Evolutionary conservation across 257 asterid genomes (phyloP).

Genomic region (Ophiorrhiza pumila): DNA sequence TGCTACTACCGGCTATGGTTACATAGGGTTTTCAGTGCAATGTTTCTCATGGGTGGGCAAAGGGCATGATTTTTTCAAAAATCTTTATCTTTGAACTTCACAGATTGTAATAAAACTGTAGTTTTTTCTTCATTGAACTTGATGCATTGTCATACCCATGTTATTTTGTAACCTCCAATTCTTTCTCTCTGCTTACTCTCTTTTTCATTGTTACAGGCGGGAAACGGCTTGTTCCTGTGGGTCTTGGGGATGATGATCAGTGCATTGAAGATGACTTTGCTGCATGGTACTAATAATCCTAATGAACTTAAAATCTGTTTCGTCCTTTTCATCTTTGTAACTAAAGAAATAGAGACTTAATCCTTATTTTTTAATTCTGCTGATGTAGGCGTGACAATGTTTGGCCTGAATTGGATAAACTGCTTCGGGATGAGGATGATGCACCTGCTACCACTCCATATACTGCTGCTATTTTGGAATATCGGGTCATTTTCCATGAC

Average conservation of each 20-base stretch:
- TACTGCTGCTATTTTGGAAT: constrained; percentile 89
- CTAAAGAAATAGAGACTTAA: background rate
- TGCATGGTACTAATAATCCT: constrained; percentile 54
- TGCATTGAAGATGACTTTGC: constrained; percentile 98
- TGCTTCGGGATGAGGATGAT: constrained; percentile 66
- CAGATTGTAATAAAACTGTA: background rate
- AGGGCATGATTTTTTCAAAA: background rate
- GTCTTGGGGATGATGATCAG: constrained; percentile 99
- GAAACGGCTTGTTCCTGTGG: constrained; percentile 69
- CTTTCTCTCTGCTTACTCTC: constrained; percentile 20
- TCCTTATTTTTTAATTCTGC: constrained; percentile 1
- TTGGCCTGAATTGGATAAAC: constrained; percentile 93
- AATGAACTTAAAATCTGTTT: background rate
- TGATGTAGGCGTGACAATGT: constrained; percentile 72
- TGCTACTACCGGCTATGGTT: background rate
- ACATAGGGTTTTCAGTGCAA: constrained; percentile 1
- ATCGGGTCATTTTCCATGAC: constrained; percentile 75
- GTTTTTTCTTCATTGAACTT: background rate
- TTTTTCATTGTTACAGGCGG: constrained; percentile 55
- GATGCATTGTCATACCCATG: background rate
- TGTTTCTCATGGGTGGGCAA: background rate
- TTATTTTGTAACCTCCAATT: background rate
- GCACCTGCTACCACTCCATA: constrained; percentile 74
- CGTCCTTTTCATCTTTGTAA: background rate
- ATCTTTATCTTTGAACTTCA: background rate